Conservation (phyloP, 2,329 filamentous ascomycete genomes). For the Scedosporium minutisporum region DNA sequence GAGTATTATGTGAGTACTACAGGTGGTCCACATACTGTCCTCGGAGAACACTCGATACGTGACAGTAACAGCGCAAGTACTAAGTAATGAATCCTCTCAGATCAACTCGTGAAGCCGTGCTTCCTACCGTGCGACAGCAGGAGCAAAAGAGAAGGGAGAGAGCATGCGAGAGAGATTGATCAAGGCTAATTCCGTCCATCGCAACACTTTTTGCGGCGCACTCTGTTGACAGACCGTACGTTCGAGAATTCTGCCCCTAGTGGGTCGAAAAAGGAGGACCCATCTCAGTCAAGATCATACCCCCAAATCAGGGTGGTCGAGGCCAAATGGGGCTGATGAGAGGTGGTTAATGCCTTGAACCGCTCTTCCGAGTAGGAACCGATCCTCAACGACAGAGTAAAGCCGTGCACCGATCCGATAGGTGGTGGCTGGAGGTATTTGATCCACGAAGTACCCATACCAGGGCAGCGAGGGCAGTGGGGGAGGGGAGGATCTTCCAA, state of each 20-base stretch:
- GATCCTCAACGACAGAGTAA: background rate
- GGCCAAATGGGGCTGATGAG: background rate
- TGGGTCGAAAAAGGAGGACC: background rate
- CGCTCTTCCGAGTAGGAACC: background rate
- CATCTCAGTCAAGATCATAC: background rate
- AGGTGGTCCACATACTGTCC: background rate
- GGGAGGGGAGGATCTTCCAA: background rate
- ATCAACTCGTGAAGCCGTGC: too few species aligned
- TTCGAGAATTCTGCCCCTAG: background rate
- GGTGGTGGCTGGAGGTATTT: background rate
- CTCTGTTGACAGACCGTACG: background rate
- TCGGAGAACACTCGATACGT: background rate
- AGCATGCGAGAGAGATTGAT: too few species aligned
- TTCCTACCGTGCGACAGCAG: too few species aligned
- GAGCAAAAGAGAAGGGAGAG: too few species aligned
- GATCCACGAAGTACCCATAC: background rate
- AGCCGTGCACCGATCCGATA: background rate
- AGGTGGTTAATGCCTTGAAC: background rate
- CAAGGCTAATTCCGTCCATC: background rate
- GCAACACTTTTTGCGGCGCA: background rate
- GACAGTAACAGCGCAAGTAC: too few species aligned
- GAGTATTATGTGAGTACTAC: background rate
- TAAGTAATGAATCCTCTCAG: too few species aligned
- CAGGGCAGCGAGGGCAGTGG: background rate
- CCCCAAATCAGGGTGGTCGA: background rate